phyloP scores from a whole-genome alignment of 495 filamentous ascomycete species.

The Aspergillus egyptiacus region DNA sequence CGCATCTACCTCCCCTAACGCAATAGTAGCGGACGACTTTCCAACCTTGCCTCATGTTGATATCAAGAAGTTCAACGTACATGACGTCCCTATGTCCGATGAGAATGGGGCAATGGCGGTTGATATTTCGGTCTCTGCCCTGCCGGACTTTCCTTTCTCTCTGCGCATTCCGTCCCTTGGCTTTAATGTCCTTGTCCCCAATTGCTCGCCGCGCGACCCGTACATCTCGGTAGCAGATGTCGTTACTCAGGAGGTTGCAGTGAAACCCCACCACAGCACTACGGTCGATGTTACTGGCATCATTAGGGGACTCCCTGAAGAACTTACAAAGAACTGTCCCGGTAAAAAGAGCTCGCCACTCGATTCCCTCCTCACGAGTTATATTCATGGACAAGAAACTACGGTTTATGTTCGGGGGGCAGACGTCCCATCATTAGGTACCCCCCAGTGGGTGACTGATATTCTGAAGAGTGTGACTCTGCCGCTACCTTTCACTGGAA shows the following conservation, averaged over 20 bases:
- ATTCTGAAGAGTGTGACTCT: conserved; percentile 76
- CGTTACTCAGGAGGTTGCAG: conserved; percentile 55
- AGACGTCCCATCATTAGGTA: conserved; percentile 52
- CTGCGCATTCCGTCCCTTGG: conserved; percentile 70
- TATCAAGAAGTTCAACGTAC: conserved; percentile 68
- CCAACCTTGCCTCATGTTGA: conserved; percentile 73
- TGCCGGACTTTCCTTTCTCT: conserved; percentile 68
- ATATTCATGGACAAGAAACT: conserved; percentile 69
- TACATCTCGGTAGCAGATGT: conserved; percentile 71
- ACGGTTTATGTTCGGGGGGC: conserved; percentile 78
- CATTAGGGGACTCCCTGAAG: conserved; percentile 62
- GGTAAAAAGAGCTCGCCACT: conserved; percentile 70
- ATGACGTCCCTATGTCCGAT: conserved; percentile 51
- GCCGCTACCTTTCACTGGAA: conserved; percentile 76
- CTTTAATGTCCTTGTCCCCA: conserved; percentile 77
- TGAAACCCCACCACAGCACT: conserved; percentile 60
- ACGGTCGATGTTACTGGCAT: conserved; percentile 62
- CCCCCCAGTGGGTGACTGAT: conserved; percentile 75
- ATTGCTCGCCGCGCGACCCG: conserved; percentile 57
- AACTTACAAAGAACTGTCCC: conserved; percentile 66
- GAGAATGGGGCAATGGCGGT: conserved; percentile 62
- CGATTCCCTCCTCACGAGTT: conserved; percentile 74
- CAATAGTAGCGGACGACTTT: conserved; percentile 50
- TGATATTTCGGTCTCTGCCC: conserved; percentile 62
- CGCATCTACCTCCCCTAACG: conserved; percentile 10